phyloP scores from a whole-genome alignment of 345 rosid genomes.

The Hirschfeldia incana region DNA sequence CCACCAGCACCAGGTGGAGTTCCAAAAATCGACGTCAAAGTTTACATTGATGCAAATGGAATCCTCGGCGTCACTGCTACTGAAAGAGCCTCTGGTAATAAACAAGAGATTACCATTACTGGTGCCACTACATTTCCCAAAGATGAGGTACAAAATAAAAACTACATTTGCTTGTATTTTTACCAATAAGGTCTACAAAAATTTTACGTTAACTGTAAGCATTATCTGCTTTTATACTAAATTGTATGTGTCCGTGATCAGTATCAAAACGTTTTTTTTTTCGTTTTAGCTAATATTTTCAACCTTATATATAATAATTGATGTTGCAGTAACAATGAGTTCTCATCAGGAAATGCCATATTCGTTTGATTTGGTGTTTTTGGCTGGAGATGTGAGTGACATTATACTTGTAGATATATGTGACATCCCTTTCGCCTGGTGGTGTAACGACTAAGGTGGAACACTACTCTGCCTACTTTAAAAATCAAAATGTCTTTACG shows the following conservation, averaged over 20 bases:
- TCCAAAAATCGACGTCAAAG: slow-evolving; percentile 88
- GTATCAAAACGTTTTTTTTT: too few species aligned
- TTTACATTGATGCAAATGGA: slow-evolving; percentile 94
- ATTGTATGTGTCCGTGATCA: too few species aligned
- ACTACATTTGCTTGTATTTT: neutral
- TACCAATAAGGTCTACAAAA: too few species aligned
- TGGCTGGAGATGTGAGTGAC: slow-evolving; percentile 90
- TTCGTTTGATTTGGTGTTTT: slow-evolving; percentile 50
- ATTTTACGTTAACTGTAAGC: neutral
- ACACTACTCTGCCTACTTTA: slow-evolving; percentile 86
- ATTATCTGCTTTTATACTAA: too few species aligned
- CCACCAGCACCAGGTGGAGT: slow-evolving; percentile 94
- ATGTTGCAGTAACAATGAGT: neutral
- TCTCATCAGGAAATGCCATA: neutral
- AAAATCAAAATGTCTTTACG: slow-evolving; percentile 86
- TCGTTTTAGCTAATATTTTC: neutral
- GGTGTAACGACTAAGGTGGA: slow-evolving; percentile 95
- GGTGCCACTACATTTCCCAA: too few species aligned
- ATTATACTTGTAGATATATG: slow-evolving; percentile 71
- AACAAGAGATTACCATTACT: too few species aligned
- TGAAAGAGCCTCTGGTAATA: too few species aligned
- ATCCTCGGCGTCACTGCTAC: slow-evolving; percentile 67
- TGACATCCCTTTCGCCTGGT: slow-evolving; percentile 78
- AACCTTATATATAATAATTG: neutral
- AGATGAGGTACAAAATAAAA: too few species aligned